Evolutionary conservation across 257 asterid species (phyloP).

Genomic region (Plantago ovata): DNA sequence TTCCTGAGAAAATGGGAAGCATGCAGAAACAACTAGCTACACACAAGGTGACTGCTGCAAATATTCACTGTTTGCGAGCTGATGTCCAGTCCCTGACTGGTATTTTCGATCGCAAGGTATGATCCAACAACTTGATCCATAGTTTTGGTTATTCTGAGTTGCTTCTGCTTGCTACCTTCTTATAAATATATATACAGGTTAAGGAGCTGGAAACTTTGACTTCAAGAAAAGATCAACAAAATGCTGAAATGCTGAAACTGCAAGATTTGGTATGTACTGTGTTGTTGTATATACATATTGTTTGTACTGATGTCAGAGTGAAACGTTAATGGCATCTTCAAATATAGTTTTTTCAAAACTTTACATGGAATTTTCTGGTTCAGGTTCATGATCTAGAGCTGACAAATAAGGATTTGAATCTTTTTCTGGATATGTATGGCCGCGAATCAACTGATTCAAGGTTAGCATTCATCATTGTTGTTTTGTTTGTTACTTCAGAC

Average conservation of each 20-base stretch:
- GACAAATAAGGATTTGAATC: slow-evolving; percentile 60
- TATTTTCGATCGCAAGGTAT: slow-evolving; percentile 71
- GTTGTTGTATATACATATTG: slow-evolving; percentile 1
- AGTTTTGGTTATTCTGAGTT: slow-evolving; percentile 13
- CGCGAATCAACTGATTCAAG: slow-evolving; percentile 70
- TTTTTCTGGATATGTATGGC: slow-evolving; percentile 63
- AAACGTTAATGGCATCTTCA: slow-evolving; percentile 2
- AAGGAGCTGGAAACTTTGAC: slow-evolving; percentile 62
- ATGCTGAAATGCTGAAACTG: slow-evolving; percentile 59
- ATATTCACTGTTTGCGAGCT: slow-evolving; percentile 72
- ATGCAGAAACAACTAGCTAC: slow-evolving; percentile 81
- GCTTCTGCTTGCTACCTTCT: slow-evolving; percentile 12
- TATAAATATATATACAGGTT: slow-evolving; percentile 39
- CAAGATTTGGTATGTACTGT: slow-evolving; percentile 59
- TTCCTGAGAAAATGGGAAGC: slow-evolving; percentile 85
- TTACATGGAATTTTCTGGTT: slow-evolving; percentile 23
- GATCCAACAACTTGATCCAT: slow-evolving; percentile 14
- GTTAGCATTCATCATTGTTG: slow-evolving; percentile 33
- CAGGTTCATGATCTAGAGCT: slow-evolving; percentile 75
- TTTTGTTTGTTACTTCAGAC: neutral
- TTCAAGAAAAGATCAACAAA: slow-evolving; percentile 63
- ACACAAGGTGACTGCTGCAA: slow-evolving; percentile 78
- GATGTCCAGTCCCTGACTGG: slow-evolving; percentile 60
- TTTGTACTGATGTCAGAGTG: neutral
- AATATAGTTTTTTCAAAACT: neutral